Percentiles rank a stretch among this genome's conserved stretches.
phyloP scores from a whole-genome alignment of 75 land plant species.

The Azolla pinnata region DNA sequence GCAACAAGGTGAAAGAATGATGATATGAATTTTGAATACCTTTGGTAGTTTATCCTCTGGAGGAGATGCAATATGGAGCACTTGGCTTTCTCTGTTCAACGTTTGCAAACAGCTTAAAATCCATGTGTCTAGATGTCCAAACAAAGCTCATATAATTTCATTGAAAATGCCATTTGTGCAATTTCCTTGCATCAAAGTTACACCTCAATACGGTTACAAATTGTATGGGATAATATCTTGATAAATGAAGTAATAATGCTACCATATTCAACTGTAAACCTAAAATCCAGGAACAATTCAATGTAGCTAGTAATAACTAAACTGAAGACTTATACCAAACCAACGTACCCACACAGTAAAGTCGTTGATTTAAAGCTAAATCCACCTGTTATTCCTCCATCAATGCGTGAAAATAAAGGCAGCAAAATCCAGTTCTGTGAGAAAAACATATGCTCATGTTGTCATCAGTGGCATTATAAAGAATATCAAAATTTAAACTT shows the following conservation, averaged over 20 bases:
- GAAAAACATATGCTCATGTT: no score
- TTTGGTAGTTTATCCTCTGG: slow-evolving; percentile 77
- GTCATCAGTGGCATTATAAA: no score
- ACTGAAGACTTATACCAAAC: not conserved
- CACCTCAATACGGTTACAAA: no score
- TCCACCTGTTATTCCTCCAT: slow-evolving; percentile 74
- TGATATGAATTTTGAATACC: slow-evolving; percentile 43
- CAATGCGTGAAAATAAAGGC: slow-evolving; percentile 63
- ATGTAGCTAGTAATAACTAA: not conserved
- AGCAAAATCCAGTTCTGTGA: slow-evolving; percentile 63
- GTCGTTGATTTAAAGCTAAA: slow-evolving; percentile 40
- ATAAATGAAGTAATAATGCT: no score
- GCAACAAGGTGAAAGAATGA: no score
- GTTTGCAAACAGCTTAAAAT: not conserved
- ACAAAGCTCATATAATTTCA: not conserved
- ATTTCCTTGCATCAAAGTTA: no score
- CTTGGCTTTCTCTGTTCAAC: slow-evolving; percentile 43
- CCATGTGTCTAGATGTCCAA: not conserved
- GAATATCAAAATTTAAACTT: no score
- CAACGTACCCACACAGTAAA: slow-evolving; percentile 82
- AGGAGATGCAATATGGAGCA: slow-evolving; percentile 71
- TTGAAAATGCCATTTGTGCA: not conserved
- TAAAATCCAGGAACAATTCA: not conserved
- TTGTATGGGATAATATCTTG: no score
- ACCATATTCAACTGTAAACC: no score